A percentile compares a stretch with the other conserved stretches of the same genome.
Evolutionary conservation across 2,329 filamentous ascomycete species (phyloP).

Genomic region (Trichoderma gracile): DNA sequence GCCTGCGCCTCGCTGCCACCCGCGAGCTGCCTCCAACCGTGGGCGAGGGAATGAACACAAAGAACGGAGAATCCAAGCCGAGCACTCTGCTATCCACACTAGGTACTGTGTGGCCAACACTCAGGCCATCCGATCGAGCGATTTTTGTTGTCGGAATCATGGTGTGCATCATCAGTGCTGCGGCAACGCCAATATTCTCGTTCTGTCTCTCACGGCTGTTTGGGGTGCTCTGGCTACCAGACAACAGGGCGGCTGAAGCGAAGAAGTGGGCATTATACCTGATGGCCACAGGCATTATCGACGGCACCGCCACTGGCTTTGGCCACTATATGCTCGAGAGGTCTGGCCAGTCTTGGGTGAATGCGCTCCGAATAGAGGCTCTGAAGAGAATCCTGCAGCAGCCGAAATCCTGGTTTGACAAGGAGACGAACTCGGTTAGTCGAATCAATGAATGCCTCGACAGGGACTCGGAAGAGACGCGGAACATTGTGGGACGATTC

Average conservation of each 20-base stretch:
- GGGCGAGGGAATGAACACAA: not conserved
- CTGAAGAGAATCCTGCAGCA: conserved; percentile 72
- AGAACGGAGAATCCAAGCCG: not conserved
- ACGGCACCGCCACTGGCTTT: conserved; percentile 64
- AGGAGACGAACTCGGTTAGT: conserved; percentile 62
- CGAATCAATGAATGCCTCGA: conserved; percentile 73
- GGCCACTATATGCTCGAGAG: conserved; percentile 72
- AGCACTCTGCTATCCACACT: conserved; percentile 32
- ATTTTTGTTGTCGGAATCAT: conserved; percentile 62
- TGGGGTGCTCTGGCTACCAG: conserved; percentile 62
- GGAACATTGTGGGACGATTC: conserved; percentile 78
- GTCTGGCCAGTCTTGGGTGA: conserved; percentile 74
- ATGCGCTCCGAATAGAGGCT: conserved; percentile 66
- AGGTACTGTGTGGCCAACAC: conserved; percentile 67
- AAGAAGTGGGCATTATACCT: conserved; percentile 70
- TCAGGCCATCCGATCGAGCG: conserved; percentile 54
- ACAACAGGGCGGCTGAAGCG: conserved; percentile 51
- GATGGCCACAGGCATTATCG: conserved; percentile 64
- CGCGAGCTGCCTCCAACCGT: conserved; percentile 25
- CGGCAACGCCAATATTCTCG: conserved; percentile 71
- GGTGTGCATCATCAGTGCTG: conserved; percentile 64
- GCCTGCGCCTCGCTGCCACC: conserved; percentile 24
- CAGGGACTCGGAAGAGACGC: conserved; percentile 82
- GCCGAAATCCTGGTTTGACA: conserved; percentile 76
- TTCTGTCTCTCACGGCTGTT: conserved; percentile 74